These are phyloP conservation scores for Actinomortierella ambigua DNA, from an alignment of 371 early-diverging fungal species.

Conservation along the genomic window DNA sequence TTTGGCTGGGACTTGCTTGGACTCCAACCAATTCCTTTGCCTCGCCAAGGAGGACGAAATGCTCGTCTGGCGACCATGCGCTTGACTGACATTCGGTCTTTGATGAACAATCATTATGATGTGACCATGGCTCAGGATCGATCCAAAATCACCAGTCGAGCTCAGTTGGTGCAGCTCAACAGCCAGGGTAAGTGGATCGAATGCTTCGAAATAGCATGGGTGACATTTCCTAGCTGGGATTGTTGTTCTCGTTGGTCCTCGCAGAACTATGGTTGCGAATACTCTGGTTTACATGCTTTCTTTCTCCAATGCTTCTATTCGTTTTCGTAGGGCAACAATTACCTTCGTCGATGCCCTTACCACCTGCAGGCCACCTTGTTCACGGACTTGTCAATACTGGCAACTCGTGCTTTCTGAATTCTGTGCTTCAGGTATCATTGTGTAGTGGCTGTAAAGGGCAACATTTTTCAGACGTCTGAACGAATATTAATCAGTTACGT, in stretches of 20 bases:
- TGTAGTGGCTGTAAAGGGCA: no score
- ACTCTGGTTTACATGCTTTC: conserved; percentile 11
- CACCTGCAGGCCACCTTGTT: conserved; percentile 25
- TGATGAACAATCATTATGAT: conserved; percentile 16
- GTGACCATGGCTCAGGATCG: conserved; percentile 15
- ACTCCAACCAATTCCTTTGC: neutral
- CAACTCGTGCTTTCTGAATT: conserved; percentile 94
- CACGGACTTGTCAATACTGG: conserved; percentile 89
- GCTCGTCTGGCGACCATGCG: neutral
- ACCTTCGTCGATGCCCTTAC: conserved; percentile 9
- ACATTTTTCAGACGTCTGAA: no score
- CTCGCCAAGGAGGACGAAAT: neutral
- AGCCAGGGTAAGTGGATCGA: neutral
- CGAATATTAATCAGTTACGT: no score
- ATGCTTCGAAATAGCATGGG: no score
- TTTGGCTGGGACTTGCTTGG: conserved; percentile 34
- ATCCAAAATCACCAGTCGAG: conserved; percentile 37
- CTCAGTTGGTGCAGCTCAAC: neutral
- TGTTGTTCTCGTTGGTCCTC: neutral
- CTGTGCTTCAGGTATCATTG: conserved; percentile 80
- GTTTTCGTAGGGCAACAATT: conserved; percentile 9
- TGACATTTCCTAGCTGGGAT: neutral
- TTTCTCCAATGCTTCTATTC: neutral
- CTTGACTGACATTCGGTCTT: neutral
- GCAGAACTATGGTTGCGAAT: neutral